Evolutionary conservation across 164 flowering plant species (phyloP).

Genomic region (Umbellularia californica): DNA sequence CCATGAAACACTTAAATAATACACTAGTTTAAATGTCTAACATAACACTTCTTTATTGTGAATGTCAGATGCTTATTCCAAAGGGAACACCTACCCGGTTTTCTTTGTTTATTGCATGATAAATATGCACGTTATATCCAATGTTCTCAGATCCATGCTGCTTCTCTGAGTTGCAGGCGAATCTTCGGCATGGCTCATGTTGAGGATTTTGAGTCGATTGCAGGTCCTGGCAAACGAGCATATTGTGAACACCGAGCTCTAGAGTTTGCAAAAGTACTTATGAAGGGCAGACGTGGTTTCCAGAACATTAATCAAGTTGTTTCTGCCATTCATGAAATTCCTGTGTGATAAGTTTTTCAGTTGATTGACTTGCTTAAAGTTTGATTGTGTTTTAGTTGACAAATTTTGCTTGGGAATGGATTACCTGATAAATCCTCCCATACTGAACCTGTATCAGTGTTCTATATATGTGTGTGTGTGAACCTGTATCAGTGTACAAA

Average conservation of each 20-base stretch:
- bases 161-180: constrained; percentile 47
- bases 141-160: background rate
- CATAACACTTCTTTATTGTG: too few relatives aligned
- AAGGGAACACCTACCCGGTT: too few relatives aligned
- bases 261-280: constrained; percentile 62
- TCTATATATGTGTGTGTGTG: too few relatives aligned
- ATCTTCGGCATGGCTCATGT: constrained; percentile 96
- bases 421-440: too few relatives aligned
- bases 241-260: constrained; percentile 76
- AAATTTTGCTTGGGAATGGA: background rate
- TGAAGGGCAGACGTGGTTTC: constrained; percentile 69
- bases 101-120: background rate
- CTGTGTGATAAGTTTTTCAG: constrained; percentile 4
- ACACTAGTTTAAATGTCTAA: too few relatives aligned
- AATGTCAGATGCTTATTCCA: too few relatives aligned
- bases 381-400: background rate
- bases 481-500: background rate
- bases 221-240: constrained; percentile 53
- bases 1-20: too few relatives aligned
- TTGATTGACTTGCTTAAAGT: background rate
- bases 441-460: background rate
- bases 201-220: constrained; percentile 85
- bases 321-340: constrained; percentile 32
- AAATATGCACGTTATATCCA: background rate
- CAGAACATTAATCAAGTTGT: constrained; percentile 53